Percentiles rank a stretch among this genome's conserved stretches.
Conservation (phyloP, 768 basidiomycete species). For the Leucogyrophana mollusca region DNA sequence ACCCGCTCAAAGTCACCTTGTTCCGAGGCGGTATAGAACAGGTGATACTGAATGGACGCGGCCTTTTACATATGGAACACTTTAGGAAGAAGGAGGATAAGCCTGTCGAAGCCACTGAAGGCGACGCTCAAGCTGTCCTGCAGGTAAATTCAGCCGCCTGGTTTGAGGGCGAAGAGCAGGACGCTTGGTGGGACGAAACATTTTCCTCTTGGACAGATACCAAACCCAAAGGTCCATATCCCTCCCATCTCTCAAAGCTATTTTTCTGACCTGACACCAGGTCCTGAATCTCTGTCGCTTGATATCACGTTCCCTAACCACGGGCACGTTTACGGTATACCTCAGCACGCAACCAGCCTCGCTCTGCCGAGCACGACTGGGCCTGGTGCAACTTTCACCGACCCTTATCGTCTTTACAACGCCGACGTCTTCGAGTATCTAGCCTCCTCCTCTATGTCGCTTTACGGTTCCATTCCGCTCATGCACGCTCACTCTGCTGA, state of each 20-base stretch:
- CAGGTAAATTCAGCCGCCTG: constrained; percentile 58
- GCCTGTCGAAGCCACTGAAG: constrained; percentile 37
- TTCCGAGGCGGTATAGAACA: constrained; percentile 76
- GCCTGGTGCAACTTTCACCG: constrained; percentile 70
- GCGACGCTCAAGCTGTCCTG: constrained; percentile 48
- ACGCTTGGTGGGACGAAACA: constrained; percentile 86
- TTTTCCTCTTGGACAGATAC: constrained; percentile 87
- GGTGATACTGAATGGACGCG: constrained; percentile 85
- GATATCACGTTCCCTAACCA: constrained; percentile 94
- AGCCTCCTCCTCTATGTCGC: constrained; percentile 70
- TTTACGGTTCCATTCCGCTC: constrained; percentile 90
- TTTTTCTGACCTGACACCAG: constrained; percentile 39
- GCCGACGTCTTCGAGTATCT: constrained; percentile 96
- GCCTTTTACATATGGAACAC: constrained; percentile 97
- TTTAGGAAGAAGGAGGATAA: constrained; percentile 68
- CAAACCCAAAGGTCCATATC: constrained; percentile 84
- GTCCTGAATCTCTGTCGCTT: constrained; percentile 90
- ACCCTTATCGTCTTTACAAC: constrained; percentile 95
- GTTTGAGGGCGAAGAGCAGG: constrained; percentile 88
- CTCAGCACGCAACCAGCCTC: constrained; percentile 90
- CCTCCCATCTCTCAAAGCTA: not conserved
- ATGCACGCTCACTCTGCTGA: constrained; percentile 90
- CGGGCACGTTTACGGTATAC: constrained; percentile 91
- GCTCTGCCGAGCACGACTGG: constrained; percentile 88
- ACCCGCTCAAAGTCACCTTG: constrained; percentile 75